phyloP scores from a whole-genome alignment of 2,329 filamentous ascomycete species.

The Aspergillus awamori region DNA sequence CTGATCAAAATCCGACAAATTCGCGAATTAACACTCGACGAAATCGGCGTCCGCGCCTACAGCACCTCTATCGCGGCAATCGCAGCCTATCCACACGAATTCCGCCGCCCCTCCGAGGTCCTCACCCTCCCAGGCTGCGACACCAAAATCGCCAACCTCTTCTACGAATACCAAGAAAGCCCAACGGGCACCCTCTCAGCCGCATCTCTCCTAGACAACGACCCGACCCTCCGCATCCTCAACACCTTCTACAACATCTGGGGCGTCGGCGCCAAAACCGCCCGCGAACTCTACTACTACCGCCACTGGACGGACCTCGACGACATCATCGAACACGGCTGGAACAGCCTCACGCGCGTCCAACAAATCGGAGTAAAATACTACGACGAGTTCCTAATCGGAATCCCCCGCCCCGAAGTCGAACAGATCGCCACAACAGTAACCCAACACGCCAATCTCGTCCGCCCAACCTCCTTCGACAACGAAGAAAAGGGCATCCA shows the following conservation, averaged over 20 bases:
- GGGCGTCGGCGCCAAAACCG: slow-evolving; percentile 85
- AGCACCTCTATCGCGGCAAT: slow-evolving; percentile 82
- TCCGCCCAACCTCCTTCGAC: slow-evolving; percentile 49
- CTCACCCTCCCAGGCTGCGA: slow-evolving; percentile 75
- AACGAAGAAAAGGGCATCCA: slow-evolving; percentile 50
- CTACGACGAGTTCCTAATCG: slow-evolving; percentile 78
- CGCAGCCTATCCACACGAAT: slow-evolving; percentile 72
- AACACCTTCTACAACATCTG: slow-evolving; percentile 80
- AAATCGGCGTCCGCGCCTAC: slow-evolving; percentile 82
- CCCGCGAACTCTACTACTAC: slow-evolving; percentile 75
- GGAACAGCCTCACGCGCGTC: slow-evolving; percentile 71
- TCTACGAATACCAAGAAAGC: slow-evolving; percentile 69
- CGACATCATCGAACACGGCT: slow-evolving; percentile 81
- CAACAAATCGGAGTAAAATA: slow-evolving; percentile 95
- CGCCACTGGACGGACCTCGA: slow-evolving; percentile 81
- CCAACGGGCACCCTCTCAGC: slow-evolving; percentile 62
- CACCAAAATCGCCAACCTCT: slow-evolving; percentile 75
- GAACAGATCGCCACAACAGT: slow-evolving; percentile 68
- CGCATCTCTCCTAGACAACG: slow-evolving; percentile 63
- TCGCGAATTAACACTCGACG: slow-evolving; percentile 71
- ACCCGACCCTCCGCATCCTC: slow-evolving; percentile 67
- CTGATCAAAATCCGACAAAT: slow-evolving; percentile 74
- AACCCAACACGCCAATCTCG: slow-evolving; percentile 65
- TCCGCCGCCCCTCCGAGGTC: slow-evolving; percentile 51
- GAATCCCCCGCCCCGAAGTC: slow-evolving; percentile 74